Conservation (phyloP, 1,284 basidiomycete species). For the Ustilago crameri region DNA sequence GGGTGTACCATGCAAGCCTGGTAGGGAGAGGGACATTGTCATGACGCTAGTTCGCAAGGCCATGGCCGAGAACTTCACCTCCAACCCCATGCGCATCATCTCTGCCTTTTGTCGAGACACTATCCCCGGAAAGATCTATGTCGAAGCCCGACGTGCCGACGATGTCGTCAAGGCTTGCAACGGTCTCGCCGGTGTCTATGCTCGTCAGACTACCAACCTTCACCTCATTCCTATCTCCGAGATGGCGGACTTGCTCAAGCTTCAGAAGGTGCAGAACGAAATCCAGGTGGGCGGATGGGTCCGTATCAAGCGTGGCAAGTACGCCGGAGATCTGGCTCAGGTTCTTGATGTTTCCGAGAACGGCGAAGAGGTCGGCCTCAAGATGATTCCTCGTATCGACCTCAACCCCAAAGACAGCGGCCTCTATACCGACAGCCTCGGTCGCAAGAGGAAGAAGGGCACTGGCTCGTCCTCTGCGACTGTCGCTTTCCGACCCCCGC, state of each 20-base stretch:
- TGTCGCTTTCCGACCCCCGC: conserved; percentile 80
- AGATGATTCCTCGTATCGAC: conserved; percentile 96
- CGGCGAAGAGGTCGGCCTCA: conserved; percentile 90
- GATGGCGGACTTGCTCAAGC: conserved; percentile 95
- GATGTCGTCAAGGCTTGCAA: conserved; percentile 86
- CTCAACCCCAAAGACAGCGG: conserved; percentile 73
- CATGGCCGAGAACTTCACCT: conserved; percentile 71
- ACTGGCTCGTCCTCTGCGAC: conserved; percentile 56
- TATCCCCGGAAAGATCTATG: conserved; percentile 91
- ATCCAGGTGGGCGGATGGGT: conserved; percentile 92
- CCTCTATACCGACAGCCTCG: conserved; percentile 68
- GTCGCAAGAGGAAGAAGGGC: conserved; percentile 67
- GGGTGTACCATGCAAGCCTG: conserved; percentile 94
- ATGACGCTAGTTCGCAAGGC: conserved; percentile 94
- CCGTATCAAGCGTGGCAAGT: conserved; percentile 90
- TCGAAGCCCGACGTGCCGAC: conserved; percentile 88
- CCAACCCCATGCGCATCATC: conserved; percentile 82
- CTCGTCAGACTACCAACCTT: conserved; percentile 73
- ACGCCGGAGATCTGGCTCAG: conserved; percentile 93
- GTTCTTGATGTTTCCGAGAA: conserved; percentile 93
- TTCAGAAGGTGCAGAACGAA: conserved; percentile 90
- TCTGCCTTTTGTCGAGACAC: conserved; percentile 97
- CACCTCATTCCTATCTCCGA: conserved; percentile 94
- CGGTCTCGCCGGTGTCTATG: conserved; percentile 91
- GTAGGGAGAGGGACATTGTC: conserved; percentile 90